These are phyloP conservation scores for Pythium dissimile DNA, from an alignment of 352 stramenopile genomes.

Conservation along the genomic window DNA sequence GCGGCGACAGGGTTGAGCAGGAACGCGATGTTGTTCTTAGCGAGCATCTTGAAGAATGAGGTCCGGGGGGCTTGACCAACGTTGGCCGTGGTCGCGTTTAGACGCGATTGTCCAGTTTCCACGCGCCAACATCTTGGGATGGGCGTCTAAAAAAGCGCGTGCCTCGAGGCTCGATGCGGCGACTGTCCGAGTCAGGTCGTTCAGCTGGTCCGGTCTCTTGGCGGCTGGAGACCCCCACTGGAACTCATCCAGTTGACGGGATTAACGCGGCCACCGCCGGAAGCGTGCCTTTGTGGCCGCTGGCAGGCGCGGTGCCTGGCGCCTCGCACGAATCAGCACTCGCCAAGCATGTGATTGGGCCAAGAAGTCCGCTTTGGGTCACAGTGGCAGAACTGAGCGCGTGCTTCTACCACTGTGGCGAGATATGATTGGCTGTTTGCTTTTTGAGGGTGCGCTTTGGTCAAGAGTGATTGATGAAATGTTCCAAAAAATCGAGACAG, in stretches of 20 bases:
- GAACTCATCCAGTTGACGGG: neutral
- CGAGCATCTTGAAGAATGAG: conserved; percentile 23
- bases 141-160: conserved; percentile 1
- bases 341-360: conserved; percentile 1
- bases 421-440: conserved; percentile 9
- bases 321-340: conserved; percentile 3
- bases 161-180: no score
- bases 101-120: conserved; percentile 2
- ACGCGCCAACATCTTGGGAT: neutral
- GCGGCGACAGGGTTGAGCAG: conserved; percentile 22
- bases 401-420: neutral
- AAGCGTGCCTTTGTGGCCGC: conserved; percentile 15
- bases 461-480: neutral
- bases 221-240: neutral
- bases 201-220: conserved; percentile 8
- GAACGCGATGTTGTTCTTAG: conserved; percentile 27
- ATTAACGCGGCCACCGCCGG: conserved; percentile 18
- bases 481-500: no score
- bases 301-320: neutral
- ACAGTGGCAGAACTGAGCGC: neutral
- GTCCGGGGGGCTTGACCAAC: no score
- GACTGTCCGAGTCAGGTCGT: no score
- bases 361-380: no score
- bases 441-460: neutral
- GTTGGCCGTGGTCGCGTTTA: neutral